phyloP scores from a whole-genome alignment of 331 rosid species.

The Pyrus hybrid region DNA sequence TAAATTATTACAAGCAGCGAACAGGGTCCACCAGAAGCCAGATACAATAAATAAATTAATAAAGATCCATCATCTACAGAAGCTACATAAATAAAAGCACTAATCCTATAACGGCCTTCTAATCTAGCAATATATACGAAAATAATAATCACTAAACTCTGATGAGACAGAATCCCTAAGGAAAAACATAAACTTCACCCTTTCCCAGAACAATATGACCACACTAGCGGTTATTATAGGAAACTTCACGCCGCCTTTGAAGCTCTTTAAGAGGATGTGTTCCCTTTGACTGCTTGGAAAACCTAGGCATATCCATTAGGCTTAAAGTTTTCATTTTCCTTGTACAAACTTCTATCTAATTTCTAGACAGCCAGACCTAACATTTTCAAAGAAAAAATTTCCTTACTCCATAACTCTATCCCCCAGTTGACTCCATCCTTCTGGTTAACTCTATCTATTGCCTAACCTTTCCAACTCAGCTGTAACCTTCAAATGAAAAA shows the following conservation, averaged over 20 bases:
- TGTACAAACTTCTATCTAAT: not conserved
- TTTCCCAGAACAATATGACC: not conserved
- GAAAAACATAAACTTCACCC: not conserved
- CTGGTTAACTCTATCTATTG: not conserved
- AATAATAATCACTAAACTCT: not conserved
- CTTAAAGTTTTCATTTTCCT: not conserved
- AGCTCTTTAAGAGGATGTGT: not conserved
- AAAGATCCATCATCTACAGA: not conserved
- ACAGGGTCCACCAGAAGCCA: not conserved
- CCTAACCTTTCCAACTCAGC: not conserved
- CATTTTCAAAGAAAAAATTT: not conserved
- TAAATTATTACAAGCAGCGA: not conserved
- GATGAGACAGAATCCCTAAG: not conserved
- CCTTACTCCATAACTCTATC: not conserved
- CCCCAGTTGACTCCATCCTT: not conserved
- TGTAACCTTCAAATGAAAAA: too few species aligned
- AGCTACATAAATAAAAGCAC: not conserved
- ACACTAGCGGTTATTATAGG: not conserved
- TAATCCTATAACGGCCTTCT: not conserved
- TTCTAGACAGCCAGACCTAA: constrained; percentile 1
- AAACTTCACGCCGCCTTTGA: not conserved
- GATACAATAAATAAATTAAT: too few species aligned
- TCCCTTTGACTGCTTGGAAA: not conserved
- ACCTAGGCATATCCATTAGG: not conserved
- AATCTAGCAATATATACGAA: not conserved